phyloP scores from a whole-genome alignment of 768 basidiomycete genomes.

The Boletus sp. region DNA sequence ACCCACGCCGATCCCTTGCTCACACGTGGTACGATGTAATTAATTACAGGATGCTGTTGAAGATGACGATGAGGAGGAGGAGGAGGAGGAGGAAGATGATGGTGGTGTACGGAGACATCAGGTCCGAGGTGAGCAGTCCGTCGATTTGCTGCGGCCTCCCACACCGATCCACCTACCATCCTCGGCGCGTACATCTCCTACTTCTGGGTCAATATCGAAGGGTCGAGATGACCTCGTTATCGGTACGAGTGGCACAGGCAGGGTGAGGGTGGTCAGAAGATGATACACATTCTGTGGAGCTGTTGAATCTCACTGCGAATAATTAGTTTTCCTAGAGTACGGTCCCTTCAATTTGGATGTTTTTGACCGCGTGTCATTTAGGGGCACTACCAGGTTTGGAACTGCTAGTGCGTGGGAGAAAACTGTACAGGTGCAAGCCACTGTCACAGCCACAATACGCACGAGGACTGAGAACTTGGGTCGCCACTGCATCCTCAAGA shows the following conservation, averaged over 20 bases:
- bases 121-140: conserved; percentile 36
- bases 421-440: conserved; percentile 67
- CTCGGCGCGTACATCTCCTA: conserved; percentile 51
- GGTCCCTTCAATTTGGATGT: neutral
- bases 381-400: conserved; percentile 18
- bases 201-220: conserved; percentile 45
- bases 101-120: conserved; percentile 26
- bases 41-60: conserved; percentile 46
- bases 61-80: conserved; percentile 60
- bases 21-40: conserved; percentile 9
- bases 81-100: conserved; percentile 37
- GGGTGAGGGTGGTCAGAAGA: conserved; percentile 52
- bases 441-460: conserved; percentile 40
- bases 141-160: conserved; percentile 35
- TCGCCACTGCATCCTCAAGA: conserved; percentile 44
- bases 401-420: conserved; percentile 21
- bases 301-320: conserved; percentile 10
- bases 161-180: conserved; percentile 41
- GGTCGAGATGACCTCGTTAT: conserved; percentile 36
- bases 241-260: conserved; percentile 33
- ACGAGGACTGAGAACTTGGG: conserved; percentile 23
- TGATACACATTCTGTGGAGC: conserved; percentile 27
- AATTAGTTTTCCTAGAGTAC: conserved; percentile 6
- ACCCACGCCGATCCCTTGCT: neutral
- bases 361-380: neutral